Evolutionary conservation across 257 asterid species (phyloP).

Genomic region (Plectranthus barbatus): DNA sequence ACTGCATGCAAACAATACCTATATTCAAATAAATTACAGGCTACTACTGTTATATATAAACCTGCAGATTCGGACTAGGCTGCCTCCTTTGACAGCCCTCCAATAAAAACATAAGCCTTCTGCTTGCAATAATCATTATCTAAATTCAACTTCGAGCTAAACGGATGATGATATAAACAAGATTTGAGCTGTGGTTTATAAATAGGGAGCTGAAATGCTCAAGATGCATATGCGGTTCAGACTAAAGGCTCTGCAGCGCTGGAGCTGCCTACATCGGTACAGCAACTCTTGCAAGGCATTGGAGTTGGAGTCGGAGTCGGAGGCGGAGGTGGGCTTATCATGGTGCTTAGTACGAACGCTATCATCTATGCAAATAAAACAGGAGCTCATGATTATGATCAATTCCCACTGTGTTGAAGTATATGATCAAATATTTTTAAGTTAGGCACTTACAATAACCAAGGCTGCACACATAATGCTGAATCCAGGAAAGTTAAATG

Average conservation of each 20-base stretch:
- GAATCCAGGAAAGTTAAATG: conserved; percentile 90
- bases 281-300: conserved; percentile 21
- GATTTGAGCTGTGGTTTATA: not conserved
- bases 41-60: not conserved
- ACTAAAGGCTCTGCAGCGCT: conserved; percentile 28
- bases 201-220: not conserved
- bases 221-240: not conserved
- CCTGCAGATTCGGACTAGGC: not conserved
- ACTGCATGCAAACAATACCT: not conserved
- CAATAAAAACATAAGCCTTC: conserved; percentile 6
- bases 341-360: conserved; percentile 60
- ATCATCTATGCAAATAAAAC: conserved; percentile 43
- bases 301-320: no score
- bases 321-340: conserved; percentile 35
- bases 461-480: conserved; percentile 71
- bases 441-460: conserved; percentile 46
- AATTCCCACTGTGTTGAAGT: no score
- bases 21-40: not conserved
- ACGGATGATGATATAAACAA: not conserved
- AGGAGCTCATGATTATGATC: not conserved
- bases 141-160: not conserved
- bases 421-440: not conserved
- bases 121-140: not conserved
- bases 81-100: conserved; percentile 12
- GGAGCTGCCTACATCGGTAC: conserved; percentile 19